phyloP scores from a whole-genome alignment of 495 filamentous ascomycete genomes.

The Mycothermus thermophilus region DNA sequence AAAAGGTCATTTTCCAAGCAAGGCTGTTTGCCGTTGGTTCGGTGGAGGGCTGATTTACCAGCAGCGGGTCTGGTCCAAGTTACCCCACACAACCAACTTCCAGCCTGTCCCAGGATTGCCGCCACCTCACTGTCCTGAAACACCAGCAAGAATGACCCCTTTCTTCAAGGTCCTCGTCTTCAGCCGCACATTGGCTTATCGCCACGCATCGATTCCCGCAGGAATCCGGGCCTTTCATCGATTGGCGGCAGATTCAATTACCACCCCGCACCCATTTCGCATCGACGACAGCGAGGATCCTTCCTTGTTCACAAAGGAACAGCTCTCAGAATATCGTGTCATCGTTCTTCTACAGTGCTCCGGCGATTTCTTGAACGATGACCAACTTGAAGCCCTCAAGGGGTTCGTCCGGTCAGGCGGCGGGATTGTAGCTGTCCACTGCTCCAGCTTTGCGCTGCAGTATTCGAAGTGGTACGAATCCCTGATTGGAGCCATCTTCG shows the following conservation, averaged over 20 bases:
- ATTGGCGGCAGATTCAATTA: conserved; percentile 10
- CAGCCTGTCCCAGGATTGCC: too few relatives aligned
- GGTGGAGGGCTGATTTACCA: too few relatives aligned
- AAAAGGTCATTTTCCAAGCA: too few relatives aligned
- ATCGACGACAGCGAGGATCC: conserved; percentile 20
- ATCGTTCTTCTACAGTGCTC: conserved; percentile 25
- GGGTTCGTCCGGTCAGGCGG: conserved; percentile 19
- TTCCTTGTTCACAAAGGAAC: conserved; percentile 12
- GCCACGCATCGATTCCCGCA: conserved; percentile 25
- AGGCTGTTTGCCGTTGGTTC: too few relatives aligned
- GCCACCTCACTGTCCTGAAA: too few relatives aligned
- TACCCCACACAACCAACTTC: too few relatives aligned
- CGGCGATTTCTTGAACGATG: conserved; percentile 20
- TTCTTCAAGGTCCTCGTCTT: conserved; percentile 20
- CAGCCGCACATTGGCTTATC: conserved; percentile 21
- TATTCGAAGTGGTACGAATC: conserved; percentile 18
- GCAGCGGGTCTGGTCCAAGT: too few relatives aligned
- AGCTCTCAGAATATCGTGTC: conserved; percentile 17
- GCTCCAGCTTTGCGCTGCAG: conserved; percentile 21
- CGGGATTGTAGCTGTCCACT: conserved; percentile 27
- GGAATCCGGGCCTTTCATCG: conserved; percentile 16
- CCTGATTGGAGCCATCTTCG: conserved; percentile 24
- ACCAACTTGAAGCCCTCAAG: conserved; percentile 17
- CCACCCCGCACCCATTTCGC: conserved; percentile 6
- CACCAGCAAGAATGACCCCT: neutral